Evolutionary conservation across 805 yeast genomes (phyloP), one percentile per base, ranked within the genome.

Genomic region (Candida germanica): DNA sequence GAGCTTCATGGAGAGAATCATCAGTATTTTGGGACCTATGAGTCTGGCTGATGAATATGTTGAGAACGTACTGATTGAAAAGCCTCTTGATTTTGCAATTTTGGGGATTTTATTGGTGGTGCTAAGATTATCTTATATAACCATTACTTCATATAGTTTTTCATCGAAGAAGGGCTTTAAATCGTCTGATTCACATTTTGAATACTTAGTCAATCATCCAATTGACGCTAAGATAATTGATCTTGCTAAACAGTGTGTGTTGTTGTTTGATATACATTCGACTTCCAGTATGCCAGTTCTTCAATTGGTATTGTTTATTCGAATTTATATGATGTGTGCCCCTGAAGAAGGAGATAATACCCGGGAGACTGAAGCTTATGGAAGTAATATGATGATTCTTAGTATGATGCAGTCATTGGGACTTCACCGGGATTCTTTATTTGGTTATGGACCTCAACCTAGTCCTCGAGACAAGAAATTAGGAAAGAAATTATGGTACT

Each of bases 341-440:
- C 80, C 80, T 0, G 77, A 71, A 40, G 77, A 75, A 44, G 81
- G 80, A 14, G 80, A 76, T 49, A 68, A 73, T 1, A 63, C 65
- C 6, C 83, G 77, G 48, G 83, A 79, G 34, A 79, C 79, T 19
- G 77, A 74, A 26, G 69, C 77, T 3, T 13, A 20, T 3, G 69
- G 75, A 5, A 67, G 70, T 33, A 54, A 72, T n/a, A 77, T 79
- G 1, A 66, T 77, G 59, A 59, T 80, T 14, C 59, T 76, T 12
- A 25, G 23, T 17, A 16, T 36, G 27, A 20, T 30, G 2, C 3
- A 17, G 8, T 10, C 36, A 9, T 17, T 36, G 20, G 39, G 39
- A 3, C 18, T 36, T 10, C 23, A 11, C 5, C 16, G 13, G 17
- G 31, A 36, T 16, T 29, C 22, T 10, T 15, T 21, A 11, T 15